Percentiles rank a stretch among this genome's conserved stretches.
Conservation (phyloP, 371 early-diverging fungal species). For the Rhizopus stolonifer region DNA sequence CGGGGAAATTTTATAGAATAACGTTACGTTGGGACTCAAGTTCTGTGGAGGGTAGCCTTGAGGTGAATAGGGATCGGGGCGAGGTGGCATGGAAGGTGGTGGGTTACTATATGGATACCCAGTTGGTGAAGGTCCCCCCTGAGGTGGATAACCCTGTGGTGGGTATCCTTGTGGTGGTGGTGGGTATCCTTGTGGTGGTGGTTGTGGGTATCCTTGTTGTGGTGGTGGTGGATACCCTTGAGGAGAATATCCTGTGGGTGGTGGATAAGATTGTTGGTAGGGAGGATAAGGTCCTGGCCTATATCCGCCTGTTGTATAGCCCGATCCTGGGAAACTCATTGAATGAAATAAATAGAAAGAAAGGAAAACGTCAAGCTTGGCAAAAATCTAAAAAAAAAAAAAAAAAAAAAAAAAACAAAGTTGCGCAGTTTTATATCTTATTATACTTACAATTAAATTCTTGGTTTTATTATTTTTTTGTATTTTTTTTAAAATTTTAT, state of each 20-base stretch:
- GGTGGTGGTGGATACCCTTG: slow-evolving; percentile 4
- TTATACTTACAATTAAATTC: too few relatives aligned
- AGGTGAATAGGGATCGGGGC: neutral
- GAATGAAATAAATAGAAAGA: neutral
- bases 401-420: too few relatives aligned
- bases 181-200: neutral
- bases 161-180: slow-evolving; percentile 3
- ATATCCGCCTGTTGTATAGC: slow-evolving; percentile 20
- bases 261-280: slow-evolving; percentile 11
- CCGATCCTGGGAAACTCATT: slow-evolving; percentile 26
- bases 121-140: too few relatives aligned
- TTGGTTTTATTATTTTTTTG: too few relatives aligned
- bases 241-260: slow-evolving; percentile 3
- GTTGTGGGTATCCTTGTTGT: neutral
- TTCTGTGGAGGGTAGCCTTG: neutral
- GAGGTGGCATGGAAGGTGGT: neutral
- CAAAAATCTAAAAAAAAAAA: too few relatives aligned
- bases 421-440: too few relatives aligned
- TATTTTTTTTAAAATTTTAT: too few relatives aligned
- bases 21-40: slow-evolving; percentile 8
- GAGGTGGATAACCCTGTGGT: neutral
- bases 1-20: neutral
- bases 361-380: neutral
- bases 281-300: neutral
- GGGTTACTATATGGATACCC: neutral